A percentile compares a stretch with the other conserved stretches of the same genome.
These are phyloP conservation scores for Fusarium lyarnte DNA, from an alignment of 2,329 filamentous ascomycete species.

Conservation along the genomic window DNA sequence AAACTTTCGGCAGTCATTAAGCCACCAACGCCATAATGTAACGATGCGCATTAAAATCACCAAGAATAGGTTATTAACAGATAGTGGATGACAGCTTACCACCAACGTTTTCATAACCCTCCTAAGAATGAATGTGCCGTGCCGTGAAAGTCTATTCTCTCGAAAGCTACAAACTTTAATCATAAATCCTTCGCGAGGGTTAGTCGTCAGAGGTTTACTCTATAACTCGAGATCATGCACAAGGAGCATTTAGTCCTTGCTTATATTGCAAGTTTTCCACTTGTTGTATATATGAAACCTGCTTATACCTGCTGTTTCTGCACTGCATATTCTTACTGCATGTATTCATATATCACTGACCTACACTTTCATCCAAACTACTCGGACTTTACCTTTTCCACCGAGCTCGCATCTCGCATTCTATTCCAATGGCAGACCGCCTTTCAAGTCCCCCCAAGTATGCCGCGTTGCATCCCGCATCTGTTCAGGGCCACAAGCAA, in stretches of 20 bases:
- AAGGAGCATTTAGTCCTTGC: neutral
- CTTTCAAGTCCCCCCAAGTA: rapidly evolving
- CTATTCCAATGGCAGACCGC: rapidly evolving
- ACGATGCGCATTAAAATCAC: neutral
- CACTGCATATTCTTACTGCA: neutral
- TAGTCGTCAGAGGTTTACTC: neutral
- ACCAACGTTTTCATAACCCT: neutral
- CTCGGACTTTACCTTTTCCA: rapidly evolving
- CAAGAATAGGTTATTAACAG: neutral
- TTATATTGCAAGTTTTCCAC: rapidly evolving
- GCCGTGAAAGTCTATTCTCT: rapidly evolving
- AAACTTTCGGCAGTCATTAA: neutral
- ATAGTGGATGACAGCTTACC: too few species aligned
- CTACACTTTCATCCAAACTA: neutral
- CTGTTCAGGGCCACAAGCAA: neutral
- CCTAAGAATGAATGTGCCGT: neutral
- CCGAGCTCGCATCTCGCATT: rapidly evolving
- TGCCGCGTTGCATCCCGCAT: too few species aligned
- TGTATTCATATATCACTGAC: neutral
- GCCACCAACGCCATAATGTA: neutral
- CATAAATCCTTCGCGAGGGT: rapidly evolving
- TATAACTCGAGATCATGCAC: rapidly evolving
- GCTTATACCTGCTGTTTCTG: too few species aligned
- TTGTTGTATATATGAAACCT: rapidly evolving
- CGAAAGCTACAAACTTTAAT: neutral